Evolutionary conservation across 352 stramenopile species (phyloP).

Genomic region (Plasmopara muralis): DNA sequence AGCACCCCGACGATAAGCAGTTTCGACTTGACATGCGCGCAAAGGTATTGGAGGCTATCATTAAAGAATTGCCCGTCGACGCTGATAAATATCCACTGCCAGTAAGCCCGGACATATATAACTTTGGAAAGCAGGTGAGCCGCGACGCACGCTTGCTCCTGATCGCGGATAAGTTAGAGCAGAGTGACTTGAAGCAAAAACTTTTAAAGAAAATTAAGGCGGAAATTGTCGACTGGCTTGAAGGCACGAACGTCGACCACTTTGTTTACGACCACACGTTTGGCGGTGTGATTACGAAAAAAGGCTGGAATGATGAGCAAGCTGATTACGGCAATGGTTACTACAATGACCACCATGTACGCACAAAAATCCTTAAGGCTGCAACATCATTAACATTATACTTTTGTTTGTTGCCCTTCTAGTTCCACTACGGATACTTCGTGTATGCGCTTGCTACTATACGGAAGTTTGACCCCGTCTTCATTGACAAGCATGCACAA

Average conservation of each 20-base stretch:
- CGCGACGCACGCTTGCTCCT: constrained; percentile 65
- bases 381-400: constrained; percentile 5
- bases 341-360: constrained; percentile 83
- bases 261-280: constrained; percentile 91
- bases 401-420: constrained; percentile 17
- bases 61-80: constrained; percentile 39
- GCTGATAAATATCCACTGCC: constrained; percentile 42
- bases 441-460: constrained; percentile 76
- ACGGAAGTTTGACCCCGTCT: constrained; percentile 66
- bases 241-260: constrained; percentile 48
- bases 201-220: constrained; percentile 52
- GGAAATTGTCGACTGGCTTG: constrained; percentile 55
- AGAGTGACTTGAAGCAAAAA: constrained; percentile 36
- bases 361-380: constrained; percentile 1
- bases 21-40: constrained; percentile 29
- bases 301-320: constrained; percentile 57
- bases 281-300: constrained; percentile 86
- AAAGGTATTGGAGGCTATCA: constrained; percentile 29
- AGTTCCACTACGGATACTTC: constrained; percentile 95
- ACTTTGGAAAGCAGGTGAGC: constrained; percentile 75
- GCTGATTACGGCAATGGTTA: constrained; percentile 85
- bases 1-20: constrained; percentile 18
- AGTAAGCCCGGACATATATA: constrained; percentile 54
- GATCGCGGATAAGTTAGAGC: constrained; percentile 68
- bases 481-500: constrained; percentile 50